Base-by-base conservation (phyloP, 176 grass and related monocot genomes). In the Hyparrhenia diplandra region DNA sequence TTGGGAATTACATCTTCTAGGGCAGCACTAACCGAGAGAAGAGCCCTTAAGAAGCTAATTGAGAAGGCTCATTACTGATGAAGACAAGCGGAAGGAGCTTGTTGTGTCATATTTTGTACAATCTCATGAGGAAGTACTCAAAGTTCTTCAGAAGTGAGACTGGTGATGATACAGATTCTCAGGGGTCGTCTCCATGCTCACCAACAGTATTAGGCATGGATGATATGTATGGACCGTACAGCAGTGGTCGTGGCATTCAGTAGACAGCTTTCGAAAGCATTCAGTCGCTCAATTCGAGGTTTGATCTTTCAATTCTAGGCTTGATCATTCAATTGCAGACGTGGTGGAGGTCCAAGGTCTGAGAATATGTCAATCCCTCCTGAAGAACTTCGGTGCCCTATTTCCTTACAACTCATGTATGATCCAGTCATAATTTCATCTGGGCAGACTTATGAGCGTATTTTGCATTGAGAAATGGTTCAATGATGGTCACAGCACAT, bases 401-500 rank as follows among this genome's bases (percentile, higher is more conserved):
- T 99, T 74, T 99, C 92, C 41, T 89, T 98, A 61, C 96, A 98
- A 68, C 80, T 98, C 28, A 98, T 98, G 96, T 93, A 89, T 46
- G 96, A 98, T 45, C 96, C 96, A 21, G 96, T 98, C 31, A 91
- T 98, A 63, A 89, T 95, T 90, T 93, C 96, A 76, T 98, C 96
- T 2, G 96, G 96, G 23, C 96, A 98, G 67, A 98, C 96, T 66
- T 98, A 98, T 78, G 96, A 98, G 76, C 90, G 92, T 82, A 73
- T 91, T 91, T 64, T 98, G 96, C 79, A 95, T 98, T 60, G 96
- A 98, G 69, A 99, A 99, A 90, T 99, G 96, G 96, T 91, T 99
- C 71, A 91, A 90, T 75, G 88, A 99, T 61, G 96, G 96, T 55
- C 92, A 95, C 72, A 86, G 85, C 84, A 95, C 90, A 43, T 99